A percentile compares a stretch with the other conserved stretches of the same genome.
phyloP scores from a whole-genome alignment of 768 basidiomycete species.

The Leccinum pellstonianum region DNA sequence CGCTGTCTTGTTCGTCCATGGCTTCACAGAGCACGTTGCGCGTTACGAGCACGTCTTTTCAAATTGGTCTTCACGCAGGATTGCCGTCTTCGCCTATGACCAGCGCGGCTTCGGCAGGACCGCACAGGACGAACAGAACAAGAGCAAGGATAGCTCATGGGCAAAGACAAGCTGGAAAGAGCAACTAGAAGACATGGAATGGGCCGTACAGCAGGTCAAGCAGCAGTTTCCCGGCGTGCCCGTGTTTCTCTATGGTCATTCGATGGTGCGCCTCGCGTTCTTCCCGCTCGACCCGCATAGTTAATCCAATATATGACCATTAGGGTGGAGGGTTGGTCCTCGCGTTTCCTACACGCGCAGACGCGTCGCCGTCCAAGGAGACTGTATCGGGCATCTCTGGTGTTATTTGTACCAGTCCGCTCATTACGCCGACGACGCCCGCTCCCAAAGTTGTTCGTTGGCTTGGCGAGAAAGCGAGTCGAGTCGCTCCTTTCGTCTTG shows the following conservation, averaged over 20 bases:
- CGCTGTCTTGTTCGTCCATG: slow-evolving; percentile 68
- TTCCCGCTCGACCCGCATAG: background rate
- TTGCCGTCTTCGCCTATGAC: slow-evolving; percentile 73
- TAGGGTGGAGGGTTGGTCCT: slow-evolving; percentile 73
- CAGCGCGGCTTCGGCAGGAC: slow-evolving; percentile 81
- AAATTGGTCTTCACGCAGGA: slow-evolving; percentile 46
- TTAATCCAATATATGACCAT: slow-evolving; percentile 4
- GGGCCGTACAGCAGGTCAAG: slow-evolving; percentile 57
- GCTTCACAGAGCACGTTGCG: slow-evolving; percentile 73
- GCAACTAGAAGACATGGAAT: slow-evolving; percentile 67
- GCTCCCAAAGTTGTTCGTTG: slow-evolving; percentile 50
- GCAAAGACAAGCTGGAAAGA: slow-evolving; percentile 61
- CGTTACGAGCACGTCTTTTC: slow-evolving; percentile 71
- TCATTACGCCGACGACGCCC: slow-evolving; percentile 62
- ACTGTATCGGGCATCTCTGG: slow-evolving; percentile 50
- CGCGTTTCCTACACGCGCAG: slow-evolving; percentile 51
- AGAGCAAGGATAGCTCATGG: slow-evolving; percentile 55
- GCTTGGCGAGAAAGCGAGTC: slow-evolving; percentile 49
- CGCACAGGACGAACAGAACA: slow-evolving; percentile 55
- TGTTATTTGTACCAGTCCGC: slow-evolving; percentile 65
- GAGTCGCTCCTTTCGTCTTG: slow-evolving; percentile 48
- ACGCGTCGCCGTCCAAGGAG: slow-evolving; percentile 35
- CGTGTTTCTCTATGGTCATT: slow-evolving; percentile 74
- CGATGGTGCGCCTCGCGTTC: slow-evolving; percentile 54
- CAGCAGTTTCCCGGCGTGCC: slow-evolving; percentile 44